A percentile compares a stretch with the other conserved stretches of the same genome.
phyloP scores from a whole-genome alignment of 2,329 filamentous ascomycete genomes.

The Cephalotrichum gorgonifer region DNA sequence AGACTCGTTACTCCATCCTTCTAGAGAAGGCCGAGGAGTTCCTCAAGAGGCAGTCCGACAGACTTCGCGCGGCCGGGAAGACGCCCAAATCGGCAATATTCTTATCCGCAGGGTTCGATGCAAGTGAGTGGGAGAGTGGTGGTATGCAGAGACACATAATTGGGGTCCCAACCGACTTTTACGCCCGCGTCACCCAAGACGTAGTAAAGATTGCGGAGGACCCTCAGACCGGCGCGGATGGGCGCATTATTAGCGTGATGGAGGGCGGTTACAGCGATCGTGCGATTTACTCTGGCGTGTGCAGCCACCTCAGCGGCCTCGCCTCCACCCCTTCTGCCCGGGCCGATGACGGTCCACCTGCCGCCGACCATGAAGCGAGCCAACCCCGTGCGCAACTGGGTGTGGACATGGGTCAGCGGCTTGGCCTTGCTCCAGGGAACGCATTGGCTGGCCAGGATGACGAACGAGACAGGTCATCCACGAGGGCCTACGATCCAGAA shows the following conservation, averaged over 20 bases:
- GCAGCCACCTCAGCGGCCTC: constrained; percentile 83
- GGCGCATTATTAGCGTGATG: constrained; percentile 82
- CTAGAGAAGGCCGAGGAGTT: constrained; percentile 74
- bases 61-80: constrained; percentile 47
- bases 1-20: constrained; percentile 63
- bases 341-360: constrained; percentile 14
- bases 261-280: constrained; percentile 95
- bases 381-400: constrained; percentile 30
- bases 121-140: constrained; percentile 83
- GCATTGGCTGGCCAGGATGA: background rate
- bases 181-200: constrained; percentile 81
- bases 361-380: constrained; percentile 14
- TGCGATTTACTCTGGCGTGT: constrained; percentile 74
- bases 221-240: constrained; percentile 65
- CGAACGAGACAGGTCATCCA: constrained; percentile 12
- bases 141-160: constrained; percentile 95
- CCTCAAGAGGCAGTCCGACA: constrained; percentile 61
- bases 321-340: constrained; percentile 42
- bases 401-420: constrained; percentile 46
- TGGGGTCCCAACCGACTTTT: constrained; percentile 94
- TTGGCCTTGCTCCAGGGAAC: constrained; percentile 19
- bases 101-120: constrained; percentile 91
- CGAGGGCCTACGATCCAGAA: constrained; percentile 47
- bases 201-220: constrained; percentile 75
- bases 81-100: constrained; percentile 80